Evolutionary conservation across 2,329 filamentous ascomycete genomes (phyloP), one percentile per base, ranked within the genome.

Genomic region (Trichophyton schoenleinii): DNA sequence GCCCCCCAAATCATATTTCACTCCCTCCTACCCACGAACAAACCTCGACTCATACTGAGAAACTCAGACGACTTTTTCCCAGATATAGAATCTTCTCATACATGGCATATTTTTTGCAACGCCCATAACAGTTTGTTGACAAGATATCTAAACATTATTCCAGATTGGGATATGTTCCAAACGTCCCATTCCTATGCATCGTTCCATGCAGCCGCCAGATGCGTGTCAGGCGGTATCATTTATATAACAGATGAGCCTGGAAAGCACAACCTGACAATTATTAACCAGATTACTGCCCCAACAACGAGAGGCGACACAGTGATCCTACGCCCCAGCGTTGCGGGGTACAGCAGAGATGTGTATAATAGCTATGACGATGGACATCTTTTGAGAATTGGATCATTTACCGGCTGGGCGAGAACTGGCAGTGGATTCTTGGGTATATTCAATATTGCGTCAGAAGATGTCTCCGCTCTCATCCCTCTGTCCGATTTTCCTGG

Each of bases 41-140:
- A 85, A 58, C 88, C 89, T 0, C 79, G 83, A 0, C 80, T 95
- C 25, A 78, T 91, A 0, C 82, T 91, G 18, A 87, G 94, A 55
- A 97, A 95, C 74, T 95, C 89, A 0, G 91, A 86, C 60, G 77
- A 97, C 74, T 99, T 91, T 79, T 96, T 95, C 72, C 94, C 94
- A 0, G 83, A 91, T 52, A 82, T 91, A 3, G 83, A 86, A 0
- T 81, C 84, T 0, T 90, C 87, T 5, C 94, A 99, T 64, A 83
- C 91, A 0, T 99, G 94, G 92, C 94, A 99, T 72, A 82, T 97
- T 41, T 99, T 95, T 79, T 84, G 87, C 65, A 99, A 97, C 70
- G 92, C 92, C 0, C 88, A 96, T 73, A 96, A 95, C 71, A 81
- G 84, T 36, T 79, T 97, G 0, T 78, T 97, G 13, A 91, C 87